A percentile compares a stretch with the other conserved stretches of the same genome.
Conservation (phyloP, 2,329 filamentous ascomycete species). For the Hypoxylon sp. region DNA sequence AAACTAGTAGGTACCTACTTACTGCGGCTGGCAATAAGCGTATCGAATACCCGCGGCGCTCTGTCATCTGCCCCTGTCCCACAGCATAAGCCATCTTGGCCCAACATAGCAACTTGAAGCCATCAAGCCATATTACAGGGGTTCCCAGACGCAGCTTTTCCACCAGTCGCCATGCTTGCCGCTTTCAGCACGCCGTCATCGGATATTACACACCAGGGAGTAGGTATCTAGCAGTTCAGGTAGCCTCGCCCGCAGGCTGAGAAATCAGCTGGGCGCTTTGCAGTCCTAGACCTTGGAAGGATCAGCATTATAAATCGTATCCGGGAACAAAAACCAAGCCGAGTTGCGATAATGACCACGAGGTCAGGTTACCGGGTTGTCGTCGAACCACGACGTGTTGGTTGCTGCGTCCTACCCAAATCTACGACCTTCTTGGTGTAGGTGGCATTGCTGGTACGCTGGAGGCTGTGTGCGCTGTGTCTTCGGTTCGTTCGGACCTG, state of each 20-base stretch:
- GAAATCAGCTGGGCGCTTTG: conserved; percentile 1
- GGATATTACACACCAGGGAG: conserved; percentile 2
- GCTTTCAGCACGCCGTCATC: conserved; percentile 2
- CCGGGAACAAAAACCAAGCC: too few species aligned
- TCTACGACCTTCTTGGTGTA: conserved; percentile 64
- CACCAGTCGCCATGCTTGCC: background rate
- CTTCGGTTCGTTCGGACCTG: conserved; percentile 53
- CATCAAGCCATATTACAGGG: too few species aligned
- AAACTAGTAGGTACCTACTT: conserved; percentile 21
- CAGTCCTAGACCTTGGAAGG: too few species aligned
- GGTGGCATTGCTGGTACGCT: conserved; percentile 51
- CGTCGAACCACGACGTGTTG: conserved; percentile 56
- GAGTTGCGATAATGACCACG: conserved; percentile 19
- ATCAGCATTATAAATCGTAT: too few species aligned
- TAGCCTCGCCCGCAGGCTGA: conserved; percentile 6
- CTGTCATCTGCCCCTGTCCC: conserved; percentile 1
- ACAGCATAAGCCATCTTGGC: background rate
- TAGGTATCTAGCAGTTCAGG: background rate
- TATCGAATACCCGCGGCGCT: too few species aligned
- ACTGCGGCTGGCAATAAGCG: too few species aligned
- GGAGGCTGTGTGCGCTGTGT: conserved; percentile 52
- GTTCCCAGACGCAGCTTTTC: too few species aligned
- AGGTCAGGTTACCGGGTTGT: conserved; percentile 36
- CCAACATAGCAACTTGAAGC: too few species aligned
- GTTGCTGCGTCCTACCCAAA: conserved; percentile 60